Base-by-base conservation (phyloP, 345 rosid species). In the Bretschneidera sinensis region DNA sequence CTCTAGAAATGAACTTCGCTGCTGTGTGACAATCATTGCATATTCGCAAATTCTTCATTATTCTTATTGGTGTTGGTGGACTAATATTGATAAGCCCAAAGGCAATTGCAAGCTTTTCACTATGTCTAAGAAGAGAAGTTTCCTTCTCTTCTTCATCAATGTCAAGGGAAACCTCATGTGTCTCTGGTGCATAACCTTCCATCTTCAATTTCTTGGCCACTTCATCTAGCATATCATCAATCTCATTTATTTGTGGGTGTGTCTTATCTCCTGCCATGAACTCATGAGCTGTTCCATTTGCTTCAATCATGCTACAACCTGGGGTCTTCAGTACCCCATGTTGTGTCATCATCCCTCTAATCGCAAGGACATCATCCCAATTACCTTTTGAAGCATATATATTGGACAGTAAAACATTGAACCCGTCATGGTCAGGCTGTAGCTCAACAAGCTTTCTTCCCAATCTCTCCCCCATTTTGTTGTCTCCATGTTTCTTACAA, bases 351-450 rank as follows among this genome's bases (percentile, higher is more conserved):
- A 25, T 69, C 51, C 64, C 79, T 60, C 87, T 71, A 47, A 85
- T 43, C 66, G 78, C 75, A 39, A 68, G 71, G 52, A 78, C 87
- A 62, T 70, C 65, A 1, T 72, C 82, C 91, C 91, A 85, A 43
- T 65, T 66, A 48, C 85, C 85, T 63, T 71, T 68, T 24, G 82
- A 82, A 60, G 87, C 87, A 71, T 74, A 78, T 62, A 85, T 75
- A 61, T 82, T 77, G n/a, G 85, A 80, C 18, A 85, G 71, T 20
- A 79, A 56, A 47, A 85, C 81, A 39, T 80, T 76, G 54, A 83
- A 80, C 11, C 91, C 91, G 39, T 78, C 87, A 61, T 85, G 87
- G 39, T 68, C 69, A 35, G 91, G 85, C 48, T 80, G 80, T 69
- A 72, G 82, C 65, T 80, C 78, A 22, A 85, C 60, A n/a, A 82